phyloP scores from a whole-genome alignment of 306 rosid genomes.

The Pyrus betulifolia region DNA sequence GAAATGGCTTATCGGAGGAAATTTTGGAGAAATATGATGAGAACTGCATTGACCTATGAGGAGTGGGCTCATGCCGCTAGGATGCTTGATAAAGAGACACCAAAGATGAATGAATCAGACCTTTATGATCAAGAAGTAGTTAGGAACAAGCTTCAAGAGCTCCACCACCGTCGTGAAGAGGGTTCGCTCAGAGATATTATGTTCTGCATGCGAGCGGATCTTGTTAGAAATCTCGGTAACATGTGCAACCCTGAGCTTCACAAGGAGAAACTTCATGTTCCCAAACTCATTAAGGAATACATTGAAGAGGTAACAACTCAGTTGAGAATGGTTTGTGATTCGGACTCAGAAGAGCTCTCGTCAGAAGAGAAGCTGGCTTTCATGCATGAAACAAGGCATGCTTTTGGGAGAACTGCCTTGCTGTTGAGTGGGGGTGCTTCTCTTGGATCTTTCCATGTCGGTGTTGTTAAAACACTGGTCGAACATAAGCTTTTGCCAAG shows the following conservation, averaged over 20 bases:
- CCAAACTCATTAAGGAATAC: conserved; percentile 78
- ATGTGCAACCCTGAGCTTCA: conserved; percentile 94
- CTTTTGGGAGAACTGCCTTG: conserved; percentile 95
- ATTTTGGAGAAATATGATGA: conserved; percentile 96
- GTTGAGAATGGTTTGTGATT: conserved; percentile 83
- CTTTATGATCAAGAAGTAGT: conserved; percentile 80
- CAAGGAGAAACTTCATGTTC: conserved; percentile 84
- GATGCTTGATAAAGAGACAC: conserved; percentile 92
- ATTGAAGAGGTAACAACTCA: conserved; percentile 83
- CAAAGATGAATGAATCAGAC: conserved; percentile 74
- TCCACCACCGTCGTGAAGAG: conserved; percentile 68
- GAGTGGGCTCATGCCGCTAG: conserved; percentile 99
- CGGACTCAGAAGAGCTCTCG: conserved; percentile 73
- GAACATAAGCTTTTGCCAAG: conserved; percentile 88
- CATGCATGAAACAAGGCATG: conserved; percentile 93
- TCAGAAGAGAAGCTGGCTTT: conserved; percentile 87
- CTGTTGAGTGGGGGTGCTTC: conserved; percentile 98
- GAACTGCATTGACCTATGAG: conserved; percentile 82
- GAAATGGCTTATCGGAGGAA: conserved; percentile 92
- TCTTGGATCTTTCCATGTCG: conserved; percentile 86
- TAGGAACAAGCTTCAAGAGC: conserved; percentile 84
- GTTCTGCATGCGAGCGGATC: conserved; percentile 95
- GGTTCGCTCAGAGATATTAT: conserved; percentile 77
- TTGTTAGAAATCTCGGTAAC: conserved; percentile 78
- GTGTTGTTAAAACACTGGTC: conserved; percentile 80